Base-by-base conservation (phyloP, 1,139 yeast genomes). In the Blastobotrys illinoisensis region DNA sequence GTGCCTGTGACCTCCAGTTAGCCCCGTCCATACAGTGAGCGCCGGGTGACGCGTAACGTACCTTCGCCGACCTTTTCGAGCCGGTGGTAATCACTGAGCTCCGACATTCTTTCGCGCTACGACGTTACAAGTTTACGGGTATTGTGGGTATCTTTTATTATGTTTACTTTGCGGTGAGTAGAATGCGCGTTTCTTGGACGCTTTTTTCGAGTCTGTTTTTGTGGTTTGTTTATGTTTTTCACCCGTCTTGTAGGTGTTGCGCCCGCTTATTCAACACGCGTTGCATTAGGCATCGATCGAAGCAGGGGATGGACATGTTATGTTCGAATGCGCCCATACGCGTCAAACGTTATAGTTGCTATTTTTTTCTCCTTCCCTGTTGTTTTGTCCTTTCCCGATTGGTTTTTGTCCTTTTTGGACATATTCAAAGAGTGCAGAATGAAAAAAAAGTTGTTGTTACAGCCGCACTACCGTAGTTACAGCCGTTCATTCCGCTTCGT, bases 51-150 rank as follows among this genome's bases (percentile, higher is more conserved):
- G 19, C 18, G 28, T 6, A 36, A 63, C 77, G 44, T 62, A 74
- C 93, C 99, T 75, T 95, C 99, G 47, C 99, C 99, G 50, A 93
- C 89, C 72, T 93, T 93, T 72, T 93, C 99, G 62, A 93, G 83
- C 67, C 95, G 88, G 69, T 90, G 95, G 71, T 87, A 91, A 69
- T 32, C 40, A 32, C 40, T 32, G 16, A 32, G 40, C 46, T 44
- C 46, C 46, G 23, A 44, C 46, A 44, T 44, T 44, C 23, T 18
- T 11, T 16, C 40, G 40, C 16, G 40, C 16, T 26, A 26, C 32
- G 32, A 9, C 16, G 11, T n/a, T 32, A 32, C 40, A 32, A 7
- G 5, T 2, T 3, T 13, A 32, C 5, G 16, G 40, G 40, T 32
- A 32, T 32, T 26, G 9, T 26, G 32, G 32, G 32, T 26, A 26